Evolutionary conservation across 176 grass and related monocot species (phyloP).

Genomic region (Phyllostachys edulis): DNA sequence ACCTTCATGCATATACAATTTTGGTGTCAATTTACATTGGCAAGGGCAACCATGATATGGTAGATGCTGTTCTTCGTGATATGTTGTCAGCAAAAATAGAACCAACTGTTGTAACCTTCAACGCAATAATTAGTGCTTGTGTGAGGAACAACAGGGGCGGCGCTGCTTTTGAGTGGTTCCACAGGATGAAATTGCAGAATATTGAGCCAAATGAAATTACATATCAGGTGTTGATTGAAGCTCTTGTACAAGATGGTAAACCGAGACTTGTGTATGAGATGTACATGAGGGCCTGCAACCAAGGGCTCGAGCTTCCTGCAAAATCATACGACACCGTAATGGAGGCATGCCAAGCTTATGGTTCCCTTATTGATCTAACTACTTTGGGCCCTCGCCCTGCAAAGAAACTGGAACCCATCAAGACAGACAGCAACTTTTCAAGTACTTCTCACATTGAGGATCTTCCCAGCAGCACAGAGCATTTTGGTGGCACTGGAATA

Average conservation of each 20-base stretch:
- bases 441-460: constrained; percentile 29
- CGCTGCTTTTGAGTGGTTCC: constrained; percentile 82
- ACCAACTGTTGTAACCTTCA: constrained; percentile 86
- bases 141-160: constrained; percentile 40
- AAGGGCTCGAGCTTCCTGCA: constrained; percentile 61
- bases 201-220: constrained; percentile 77
- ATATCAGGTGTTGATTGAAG: constrained; percentile 73
- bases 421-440: constrained; percentile 30
- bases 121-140: constrained; percentile 77
- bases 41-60: constrained; percentile 59
- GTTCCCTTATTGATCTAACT: constrained; percentile 44
- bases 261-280: constrained; percentile 79
- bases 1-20: constrained; percentile 81
- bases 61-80: constrained; percentile 54
- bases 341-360: constrained; percentile 47
- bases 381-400: constrained; percentile 45
- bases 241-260: constrained; percentile 70
- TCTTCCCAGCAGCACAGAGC: constrained; percentile 32
- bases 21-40: constrained; percentile 70
- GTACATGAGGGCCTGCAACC: constrained; percentile 55
- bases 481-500: constrained; percentile 36
- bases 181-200: constrained; percentile 60
- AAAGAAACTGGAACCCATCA: constrained; percentile 27
- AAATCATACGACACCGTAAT: constrained; percentile 68
- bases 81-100: constrained; percentile 56